Base-by-base conservation (phyloP, 345 rosid species). In the Populus euphratica region DNA sequence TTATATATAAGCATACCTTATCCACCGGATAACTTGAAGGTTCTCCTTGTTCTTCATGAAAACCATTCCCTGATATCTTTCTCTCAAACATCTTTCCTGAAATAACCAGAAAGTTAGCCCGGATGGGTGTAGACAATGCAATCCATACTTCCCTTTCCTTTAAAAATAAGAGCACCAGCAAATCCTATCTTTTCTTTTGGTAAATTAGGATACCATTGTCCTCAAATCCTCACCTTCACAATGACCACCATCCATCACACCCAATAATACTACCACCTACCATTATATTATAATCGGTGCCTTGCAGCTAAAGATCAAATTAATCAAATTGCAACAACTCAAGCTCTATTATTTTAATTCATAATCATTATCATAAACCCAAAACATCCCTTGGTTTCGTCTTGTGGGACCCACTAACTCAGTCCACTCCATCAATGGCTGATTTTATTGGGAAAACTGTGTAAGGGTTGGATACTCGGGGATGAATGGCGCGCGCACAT, bases 41-140 rank as follows among this genome's bases (percentile, higher is more conserved):
- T 17, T 77, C 83, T 66, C 38, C 81, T 29, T 83, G 81, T 50
- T 80, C 79, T 33, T 59, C 83, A 81, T 84, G 75, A 67, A 68
- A 78, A 78, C 79, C 91, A 83, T 59, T 78, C 70, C 64, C 85
- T 29, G 68, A 74, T 20, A 72, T 31, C 71, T 76, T 82, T 47
- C 52, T 84, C 74, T 77, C 84, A 49, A 36, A 75, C 86, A 87
- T 88, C 31, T 79, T 76, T 81, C 80, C 88, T 87, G 83, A 68
- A 23, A 76, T 59, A 59, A 59, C 52, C 35, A 67, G 62, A 35
- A 69, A 61, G 64, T 67, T 68, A 84, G 31, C 75, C n/a, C 50
- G 44, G 10, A 8, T 63, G 16, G 68, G 73, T 64, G 65, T 9
- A 47, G 54, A 43, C 9, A 35, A 70, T 18, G n/a, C 49, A 49